Conservation (phyloP, 495 filamentous ascomycete species). For the Tuber melanosporum region DNA sequence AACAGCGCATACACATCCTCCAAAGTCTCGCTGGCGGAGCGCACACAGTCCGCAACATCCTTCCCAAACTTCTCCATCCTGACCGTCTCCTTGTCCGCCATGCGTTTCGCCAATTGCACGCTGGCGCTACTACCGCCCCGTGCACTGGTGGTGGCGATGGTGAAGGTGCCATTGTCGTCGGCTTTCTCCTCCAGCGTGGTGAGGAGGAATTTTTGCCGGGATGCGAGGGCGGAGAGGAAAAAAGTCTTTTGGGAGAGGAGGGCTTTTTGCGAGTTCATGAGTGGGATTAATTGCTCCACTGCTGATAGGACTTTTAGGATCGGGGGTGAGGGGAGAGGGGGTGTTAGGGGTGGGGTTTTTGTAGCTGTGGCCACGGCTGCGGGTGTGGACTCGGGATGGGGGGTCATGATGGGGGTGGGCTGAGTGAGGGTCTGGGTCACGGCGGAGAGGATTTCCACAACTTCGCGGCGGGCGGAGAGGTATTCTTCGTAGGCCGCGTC, state of each 20-base stretch:
- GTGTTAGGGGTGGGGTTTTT: constrained; percentile 11
- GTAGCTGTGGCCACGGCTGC: not conserved
- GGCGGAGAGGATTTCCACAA: constrained; percentile 22
- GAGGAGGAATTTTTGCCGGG: constrained; percentile 15
- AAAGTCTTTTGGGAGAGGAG: constrained; percentile 30
- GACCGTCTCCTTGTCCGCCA: not conserved
- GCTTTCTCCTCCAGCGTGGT: constrained; percentile 17
- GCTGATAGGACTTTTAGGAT: constrained; percentile 31
- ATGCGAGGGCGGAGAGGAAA: constrained; percentile 20
- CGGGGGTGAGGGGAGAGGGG: constrained; percentile 22
- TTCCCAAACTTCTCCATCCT: constrained; percentile 2
- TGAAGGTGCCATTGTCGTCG: constrained; percentile 9
- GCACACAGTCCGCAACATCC: not conserved
- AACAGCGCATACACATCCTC: constrained; percentile 22
- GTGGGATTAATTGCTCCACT: constrained; percentile 35
- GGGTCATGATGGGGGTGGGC: not conserved
- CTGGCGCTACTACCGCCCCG: not conserved
- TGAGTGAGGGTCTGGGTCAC: constrained; percentile 19
- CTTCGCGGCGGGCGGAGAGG: constrained; percentile 25
- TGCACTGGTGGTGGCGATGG: constrained; percentile 10
- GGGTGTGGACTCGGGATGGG: not conserved
- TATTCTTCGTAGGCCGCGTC: constrained; percentile 27
- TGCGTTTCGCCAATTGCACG: not conserved
- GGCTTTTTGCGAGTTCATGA: constrained; percentile 29
- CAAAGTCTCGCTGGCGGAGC: constrained; percentile 15